Conservation (phyloP, 176 grass and related monocot species). For the Phoenix roebelenii region DNA sequence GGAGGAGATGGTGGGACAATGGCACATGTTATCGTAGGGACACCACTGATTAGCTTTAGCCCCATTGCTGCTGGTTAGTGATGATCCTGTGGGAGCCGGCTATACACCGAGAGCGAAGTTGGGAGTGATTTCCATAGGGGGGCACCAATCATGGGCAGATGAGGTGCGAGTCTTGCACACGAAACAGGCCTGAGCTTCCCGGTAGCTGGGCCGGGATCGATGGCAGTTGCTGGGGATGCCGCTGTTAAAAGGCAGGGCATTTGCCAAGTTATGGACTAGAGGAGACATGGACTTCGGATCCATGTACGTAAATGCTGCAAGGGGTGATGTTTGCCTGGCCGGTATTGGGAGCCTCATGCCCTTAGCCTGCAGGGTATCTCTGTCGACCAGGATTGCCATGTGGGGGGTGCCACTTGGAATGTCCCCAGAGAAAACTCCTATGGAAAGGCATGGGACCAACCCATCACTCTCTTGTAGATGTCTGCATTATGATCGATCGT, state of each 20-base stretch:
- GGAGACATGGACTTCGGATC: no score
- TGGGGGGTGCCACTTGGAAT: slow-evolving; percentile 10
- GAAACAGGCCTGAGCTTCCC: neutral
- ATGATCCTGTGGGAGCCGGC: neutral
- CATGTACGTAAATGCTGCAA: no score
- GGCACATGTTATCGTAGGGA: neutral
- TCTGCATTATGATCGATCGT: neutral
- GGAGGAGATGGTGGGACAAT: neutral
- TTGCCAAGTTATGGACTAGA: no score
- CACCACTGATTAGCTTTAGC: slow-evolving; percentile 1
- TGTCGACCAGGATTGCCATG: neutral
- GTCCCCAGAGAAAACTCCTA: neutral
- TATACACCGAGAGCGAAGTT: neutral
- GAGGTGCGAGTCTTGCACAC: neutral
- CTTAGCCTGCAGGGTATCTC: neutral
- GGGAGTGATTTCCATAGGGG: neutral
- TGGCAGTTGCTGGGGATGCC: no score
- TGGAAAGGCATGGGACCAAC: neutral
- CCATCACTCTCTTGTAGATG: neutral
- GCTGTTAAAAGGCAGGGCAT: no score
- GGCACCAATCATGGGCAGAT: neutral
- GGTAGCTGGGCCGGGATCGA: no score
- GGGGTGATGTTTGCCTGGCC: neutral
- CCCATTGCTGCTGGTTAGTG: neutral
- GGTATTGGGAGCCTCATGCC: neutral